Conservation (phyloP, 2,329 filamentous ascomycete species). For the Ceratocystiopsis minuta region DNA sequence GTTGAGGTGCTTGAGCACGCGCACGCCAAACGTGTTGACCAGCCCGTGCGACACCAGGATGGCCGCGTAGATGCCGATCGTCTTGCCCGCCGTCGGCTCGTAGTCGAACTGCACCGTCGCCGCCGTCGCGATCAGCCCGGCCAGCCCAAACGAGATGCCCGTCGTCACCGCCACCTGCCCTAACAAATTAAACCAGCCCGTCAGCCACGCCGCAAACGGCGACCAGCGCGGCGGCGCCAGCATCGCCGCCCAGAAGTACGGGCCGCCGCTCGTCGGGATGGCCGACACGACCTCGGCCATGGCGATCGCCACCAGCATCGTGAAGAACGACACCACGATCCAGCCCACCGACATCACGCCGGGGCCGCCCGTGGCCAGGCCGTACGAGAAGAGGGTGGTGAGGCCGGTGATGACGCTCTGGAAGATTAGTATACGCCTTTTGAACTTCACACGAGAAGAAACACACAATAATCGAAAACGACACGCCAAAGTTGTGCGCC, state of each 20-base stretch:
- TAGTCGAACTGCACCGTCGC: slow-evolving; percentile 20
- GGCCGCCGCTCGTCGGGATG: slow-evolving; percentile 38
- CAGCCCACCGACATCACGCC: slow-evolving; percentile 36
- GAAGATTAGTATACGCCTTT: too few species aligned
- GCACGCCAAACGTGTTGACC: slow-evolving; percentile 39
- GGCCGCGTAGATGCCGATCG: slow-evolving; percentile 41
- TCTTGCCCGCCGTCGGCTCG: slow-evolving; percentile 25
- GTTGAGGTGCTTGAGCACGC: slow-evolving; percentile 36
- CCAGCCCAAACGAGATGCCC: slow-evolving; percentile 23
- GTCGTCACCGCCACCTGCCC: slow-evolving; percentile 25
- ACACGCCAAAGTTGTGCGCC: slow-evolving; percentile 42
- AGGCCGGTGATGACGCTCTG: slow-evolving; percentile 41
- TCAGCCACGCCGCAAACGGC: slow-evolving; percentile 21
- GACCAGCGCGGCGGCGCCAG: slow-evolving; percentile 28
- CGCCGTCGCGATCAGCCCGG: slow-evolving; percentile 20
- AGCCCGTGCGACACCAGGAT: slow-evolving; percentile 34
- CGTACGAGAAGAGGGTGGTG: slow-evolving; percentile 39
- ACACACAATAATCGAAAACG: slow-evolving; percentile 40
- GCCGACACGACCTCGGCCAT: slow-evolving; percentile 44
- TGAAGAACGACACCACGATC: slow-evolving; percentile 37
- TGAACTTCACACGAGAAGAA: neutral
- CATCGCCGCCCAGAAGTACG: slow-evolving; percentile 43
- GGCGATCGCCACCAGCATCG: slow-evolving; percentile 31
- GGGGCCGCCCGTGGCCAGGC: slow-evolving; percentile 34
- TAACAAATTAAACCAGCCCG: slow-evolving; percentile 24